Evolutionary conservation across 2,329 filamentous ascomycete species (phyloP).

Genomic region (Lomentospora prolificans): DNA sequence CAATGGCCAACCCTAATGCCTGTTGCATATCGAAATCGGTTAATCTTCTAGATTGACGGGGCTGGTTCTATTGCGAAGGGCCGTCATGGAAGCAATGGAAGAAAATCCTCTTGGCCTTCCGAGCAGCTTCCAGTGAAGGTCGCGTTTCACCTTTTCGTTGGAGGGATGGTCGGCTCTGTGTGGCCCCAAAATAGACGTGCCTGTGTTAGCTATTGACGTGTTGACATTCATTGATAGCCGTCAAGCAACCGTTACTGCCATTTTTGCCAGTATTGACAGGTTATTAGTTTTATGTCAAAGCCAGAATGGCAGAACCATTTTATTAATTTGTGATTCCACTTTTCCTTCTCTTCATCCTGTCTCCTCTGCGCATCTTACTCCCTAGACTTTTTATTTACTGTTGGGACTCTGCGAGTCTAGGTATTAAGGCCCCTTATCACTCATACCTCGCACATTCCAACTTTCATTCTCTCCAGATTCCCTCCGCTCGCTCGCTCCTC

Average conservation of each 20-base stretch:
- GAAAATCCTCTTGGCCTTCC: conserved; percentile 7
- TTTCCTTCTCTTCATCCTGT: background rate
- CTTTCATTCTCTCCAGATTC: background rate
- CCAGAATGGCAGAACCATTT: conserved; percentile 7
- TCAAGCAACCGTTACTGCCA: conserved; percentile 4
- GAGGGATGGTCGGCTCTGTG: background rate
- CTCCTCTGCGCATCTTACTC: background rate
- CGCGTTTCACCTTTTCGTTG: conserved; percentile 5
- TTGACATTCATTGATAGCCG: background rate
- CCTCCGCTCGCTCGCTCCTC: background rate
- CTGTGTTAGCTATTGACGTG: background rate
- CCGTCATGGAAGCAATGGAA: conserved; percentile 9
- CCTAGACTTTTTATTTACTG: background rate
- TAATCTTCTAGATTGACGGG: conserved; percentile 8
- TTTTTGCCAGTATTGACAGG: conserved; percentile 8
- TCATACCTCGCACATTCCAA: conserved; percentile 1
- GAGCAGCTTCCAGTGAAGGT: background rate
- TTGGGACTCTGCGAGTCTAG: background rate
- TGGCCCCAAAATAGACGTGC: conserved; percentile 1
- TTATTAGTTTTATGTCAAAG: conserved; percentile 6
- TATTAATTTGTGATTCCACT: conserved; percentile 8
- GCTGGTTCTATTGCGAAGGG: conserved; percentile 3
- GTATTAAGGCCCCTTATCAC: background rate
- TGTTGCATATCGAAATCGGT: conserved; percentile 9
- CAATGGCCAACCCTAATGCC: conserved; percentile 6